phyloP scores from a whole-genome alignment of 768 basidiomycete genomes.

The Termitomyces sp. region DNA sequence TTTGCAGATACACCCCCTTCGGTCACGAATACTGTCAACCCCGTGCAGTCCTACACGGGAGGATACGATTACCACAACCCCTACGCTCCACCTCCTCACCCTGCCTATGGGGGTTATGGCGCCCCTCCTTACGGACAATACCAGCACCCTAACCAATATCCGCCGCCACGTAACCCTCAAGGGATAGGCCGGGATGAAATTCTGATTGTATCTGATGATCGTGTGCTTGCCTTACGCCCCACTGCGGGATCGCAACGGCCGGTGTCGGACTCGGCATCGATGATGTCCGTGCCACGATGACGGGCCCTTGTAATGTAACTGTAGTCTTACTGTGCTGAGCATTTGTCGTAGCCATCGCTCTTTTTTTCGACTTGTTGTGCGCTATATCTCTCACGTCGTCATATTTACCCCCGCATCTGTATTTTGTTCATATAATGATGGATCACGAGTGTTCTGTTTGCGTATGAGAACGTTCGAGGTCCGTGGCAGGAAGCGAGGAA shows the following conservation, averaged over 20 bases:
- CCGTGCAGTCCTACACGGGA: constrained; percentile 21
- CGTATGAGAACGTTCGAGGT: no score
- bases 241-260: constrained; percentile 34
- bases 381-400: background rate
- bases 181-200: constrained; percentile 75
- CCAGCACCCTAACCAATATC: constrained; percentile 33
- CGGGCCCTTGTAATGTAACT: background rate
- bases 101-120: constrained; percentile 31
- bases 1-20: constrained; percentile 95
- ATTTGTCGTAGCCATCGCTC: constrained; percentile 8
- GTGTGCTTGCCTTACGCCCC: constrained; percentile 68
- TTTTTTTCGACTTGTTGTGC: background rate
- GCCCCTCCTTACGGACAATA: constrained; percentile 26
- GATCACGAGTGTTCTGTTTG: constrained; percentile 1
- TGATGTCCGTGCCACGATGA: constrained; percentile 39
- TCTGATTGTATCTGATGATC: constrained; percentile 86
- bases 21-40: constrained; percentile 55
- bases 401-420: constrained; percentile 10
- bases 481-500: background rate
- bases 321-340: no score
- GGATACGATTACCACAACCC: constrained; percentile 29
- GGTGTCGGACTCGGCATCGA: constrained; percentile 42
- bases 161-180: constrained; percentile 42
- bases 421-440: constrained; percentile 2
- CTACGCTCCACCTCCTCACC: constrained; percentile 22